Base-by-base conservation (phyloP, 2,329 filamentous ascomycete genomes). In the Colletotrichum echinochloae region DNA sequence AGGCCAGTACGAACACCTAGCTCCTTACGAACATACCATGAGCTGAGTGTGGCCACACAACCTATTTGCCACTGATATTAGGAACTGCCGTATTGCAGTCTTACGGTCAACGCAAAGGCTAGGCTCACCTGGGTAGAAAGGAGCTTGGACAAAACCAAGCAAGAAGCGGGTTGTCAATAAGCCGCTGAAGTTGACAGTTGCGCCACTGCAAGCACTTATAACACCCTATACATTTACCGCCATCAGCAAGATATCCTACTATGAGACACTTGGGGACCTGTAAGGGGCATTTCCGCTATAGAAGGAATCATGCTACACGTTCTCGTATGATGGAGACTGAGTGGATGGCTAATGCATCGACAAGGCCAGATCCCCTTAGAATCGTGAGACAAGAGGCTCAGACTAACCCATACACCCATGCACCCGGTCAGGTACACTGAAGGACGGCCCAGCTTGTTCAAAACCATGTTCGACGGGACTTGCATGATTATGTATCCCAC, bases 401-500 rank as follows among this genome's bases (percentile, higher is more conserved):
- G 65, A 11, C 77, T 69, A 35, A 77, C 77, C 77, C 77, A 78
- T 62, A 70, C 56, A 11, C 55, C 66, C 73, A 74, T 73, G 56
- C 68, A 72, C 9, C 35, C 49, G 14, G 68, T 28, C 30, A 74
- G 39, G 6, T 72, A 72, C 2, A 37, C 33, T 1, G 67, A 59
- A 0, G 73, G 73, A 14, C 71, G 69, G n/a, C 83, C 81, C 14
- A 70, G 52, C 33, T 65, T 71, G 9, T 73, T 73, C 3, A 74
- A n/a, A 1, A 73, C 52, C 62, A 74, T 68, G 63, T 74, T 74
- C 8, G 71, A 69, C 4, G 72, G 72, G 12, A 81, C 74, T 41
- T 82, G 80, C 65, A 81, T 77, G 1, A 76, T 46, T 11, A 76
- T 67, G 35, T 76, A 76, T 37, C 74, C 78, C 8, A 78, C 64